Conservation (phyloP, 169 alveolate species). For the Miamiensis avidus region DNA sequence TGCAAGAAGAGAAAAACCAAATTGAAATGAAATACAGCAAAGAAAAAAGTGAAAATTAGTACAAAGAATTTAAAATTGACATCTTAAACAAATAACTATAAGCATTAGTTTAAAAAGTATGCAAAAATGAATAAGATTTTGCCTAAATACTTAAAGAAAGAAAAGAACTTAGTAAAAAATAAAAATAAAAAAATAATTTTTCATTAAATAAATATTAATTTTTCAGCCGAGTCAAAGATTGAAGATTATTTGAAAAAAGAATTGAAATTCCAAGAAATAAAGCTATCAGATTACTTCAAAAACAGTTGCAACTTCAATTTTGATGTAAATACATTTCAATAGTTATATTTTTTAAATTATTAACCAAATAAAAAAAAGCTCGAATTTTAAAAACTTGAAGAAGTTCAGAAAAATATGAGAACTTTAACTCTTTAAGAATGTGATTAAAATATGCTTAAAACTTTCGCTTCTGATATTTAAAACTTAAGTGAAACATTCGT, state of each 20-base stretch:
- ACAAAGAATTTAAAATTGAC: neutral
- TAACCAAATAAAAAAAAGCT: neutral
- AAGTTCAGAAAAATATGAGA: neutral
- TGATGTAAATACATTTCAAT: constrained; percentile 2
- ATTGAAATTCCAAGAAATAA: constrained; percentile 6
- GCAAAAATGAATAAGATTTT: constrained; percentile 4
- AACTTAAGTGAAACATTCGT: neutral
- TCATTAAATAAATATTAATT: neutral
- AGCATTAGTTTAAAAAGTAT: neutral
- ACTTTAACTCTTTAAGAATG: neutral
- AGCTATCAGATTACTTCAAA: constrained; percentile 16
- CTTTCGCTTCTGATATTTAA: neutral
- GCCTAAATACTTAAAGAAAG: neutral
- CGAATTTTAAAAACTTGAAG: neutral
- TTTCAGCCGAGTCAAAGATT: constrained; percentile 12
- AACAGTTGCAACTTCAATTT: constrained; percentile 7
- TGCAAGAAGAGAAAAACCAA: constrained; percentile 2
- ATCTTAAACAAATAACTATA: constrained; percentile 26
- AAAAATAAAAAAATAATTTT: no score
- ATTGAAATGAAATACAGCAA: neutral
- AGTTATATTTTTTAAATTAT: neutral
- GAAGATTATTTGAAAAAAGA: constrained; percentile 21
- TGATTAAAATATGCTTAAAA: neutral
- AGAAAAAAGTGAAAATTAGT: constrained; percentile 2
- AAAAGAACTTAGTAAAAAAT: neutral